Conservation (phyloP, 2,329 filamentous ascomycete genomes). For the Phialophora expanda region DNA sequence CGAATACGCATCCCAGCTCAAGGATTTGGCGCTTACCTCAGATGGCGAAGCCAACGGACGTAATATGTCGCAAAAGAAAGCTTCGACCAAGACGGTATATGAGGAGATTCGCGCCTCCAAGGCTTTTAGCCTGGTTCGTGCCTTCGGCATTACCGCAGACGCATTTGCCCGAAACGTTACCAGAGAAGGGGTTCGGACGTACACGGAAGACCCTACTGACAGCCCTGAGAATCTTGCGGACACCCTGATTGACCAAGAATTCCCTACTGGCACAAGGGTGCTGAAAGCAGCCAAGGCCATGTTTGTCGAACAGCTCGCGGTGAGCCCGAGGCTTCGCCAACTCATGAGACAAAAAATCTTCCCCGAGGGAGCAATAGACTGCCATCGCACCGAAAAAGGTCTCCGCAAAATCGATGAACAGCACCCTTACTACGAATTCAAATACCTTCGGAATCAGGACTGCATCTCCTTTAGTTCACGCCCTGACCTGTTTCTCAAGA, state of each 20-base stretch:
- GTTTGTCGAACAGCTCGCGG: conserved; percentile 87
- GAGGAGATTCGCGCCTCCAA: conserved; percentile 83
- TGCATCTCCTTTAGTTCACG: conserved; percentile 79
- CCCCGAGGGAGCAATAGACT: conserved; percentile 80
- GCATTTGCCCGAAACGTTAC: conserved; percentile 86
- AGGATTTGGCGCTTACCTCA: conserved; percentile 72
- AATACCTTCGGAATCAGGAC: conserved; percentile 90
- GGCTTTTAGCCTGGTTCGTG: conserved; percentile 80
- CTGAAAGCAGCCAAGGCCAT: conserved; percentile 80
- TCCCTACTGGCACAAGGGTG: conserved; percentile 75
- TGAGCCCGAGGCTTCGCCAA: conserved; percentile 87
- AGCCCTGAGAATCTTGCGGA: conserved; percentile 88
- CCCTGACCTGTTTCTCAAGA: conserved; percentile 90
- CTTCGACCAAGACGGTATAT: conserved; percentile 78
- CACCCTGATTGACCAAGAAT: conserved; percentile 71
- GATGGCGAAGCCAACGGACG: conserved; percentile 65
- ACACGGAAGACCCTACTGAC: conserved; percentile 81
- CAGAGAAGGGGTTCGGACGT: conserved; percentile 75
- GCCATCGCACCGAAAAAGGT: conserved; percentile 90
- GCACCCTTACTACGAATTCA: conserved; percentile 96
- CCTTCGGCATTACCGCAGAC: conserved; percentile 88
- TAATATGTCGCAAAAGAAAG: conserved; percentile 76
- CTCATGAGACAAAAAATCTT: conserved; percentile 85
- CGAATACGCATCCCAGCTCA: conserved; percentile 82
- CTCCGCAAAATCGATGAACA: conserved; percentile 91